Evolutionary conservation across 495 filamentous ascomycete genomes (phyloP).

Genomic region (Umbilicaria muhlenbergii): DNA sequence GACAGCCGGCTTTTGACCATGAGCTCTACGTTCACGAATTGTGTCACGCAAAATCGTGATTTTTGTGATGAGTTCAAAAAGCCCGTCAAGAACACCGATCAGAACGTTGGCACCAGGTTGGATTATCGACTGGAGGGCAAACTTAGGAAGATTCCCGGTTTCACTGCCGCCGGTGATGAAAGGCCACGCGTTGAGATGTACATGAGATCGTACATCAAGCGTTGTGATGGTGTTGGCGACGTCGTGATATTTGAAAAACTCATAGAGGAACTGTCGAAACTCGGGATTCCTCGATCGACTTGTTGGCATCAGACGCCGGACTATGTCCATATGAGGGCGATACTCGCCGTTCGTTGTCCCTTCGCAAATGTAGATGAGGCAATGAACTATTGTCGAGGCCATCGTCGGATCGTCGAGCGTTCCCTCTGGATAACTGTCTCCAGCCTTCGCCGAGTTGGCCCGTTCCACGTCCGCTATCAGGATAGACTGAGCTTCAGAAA

Average conservation of each 20-base stretch:
- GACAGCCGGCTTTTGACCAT: conserved; percentile 50
- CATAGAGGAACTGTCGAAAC: conserved; percentile 68
- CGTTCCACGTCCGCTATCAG: conserved; percentile 22
- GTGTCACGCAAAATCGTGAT: conserved; percentile 65
- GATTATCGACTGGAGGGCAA: conserved; percentile 31
- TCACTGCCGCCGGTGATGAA: conserved; percentile 12
- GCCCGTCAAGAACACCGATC: conserved; percentile 73
- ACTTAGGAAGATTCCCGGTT: conserved; percentile 48
- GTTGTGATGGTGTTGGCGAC: conserved; percentile 67
- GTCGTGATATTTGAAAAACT: conserved; percentile 89
- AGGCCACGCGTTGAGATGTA: conserved; percentile 25
- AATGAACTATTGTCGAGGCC: conserved; percentile 73
- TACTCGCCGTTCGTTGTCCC: conserved; percentile 66
- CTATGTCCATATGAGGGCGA: conserved; percentile 64
- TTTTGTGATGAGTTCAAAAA: conserved; percentile 67
- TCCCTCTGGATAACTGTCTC: conserved; percentile 20
- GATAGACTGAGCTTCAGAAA: conserved; percentile 29
- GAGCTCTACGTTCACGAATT: conserved; percentile 50
- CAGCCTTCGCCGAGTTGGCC: conserved; percentile 21
- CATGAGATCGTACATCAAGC: conserved; percentile 33
- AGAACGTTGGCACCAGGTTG: conserved; percentile 58
- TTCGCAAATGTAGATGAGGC: conserved; percentile 66
- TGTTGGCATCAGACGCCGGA: conserved; percentile 49
- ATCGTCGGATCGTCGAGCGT: conserved; percentile 39
- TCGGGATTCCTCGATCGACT: conserved; percentile 44